These are phyloP conservation scores for Thinopyrum elongatum DNA, from an alignment of 176 grass and related monocot species.

Conservation along the genomic window DNA sequence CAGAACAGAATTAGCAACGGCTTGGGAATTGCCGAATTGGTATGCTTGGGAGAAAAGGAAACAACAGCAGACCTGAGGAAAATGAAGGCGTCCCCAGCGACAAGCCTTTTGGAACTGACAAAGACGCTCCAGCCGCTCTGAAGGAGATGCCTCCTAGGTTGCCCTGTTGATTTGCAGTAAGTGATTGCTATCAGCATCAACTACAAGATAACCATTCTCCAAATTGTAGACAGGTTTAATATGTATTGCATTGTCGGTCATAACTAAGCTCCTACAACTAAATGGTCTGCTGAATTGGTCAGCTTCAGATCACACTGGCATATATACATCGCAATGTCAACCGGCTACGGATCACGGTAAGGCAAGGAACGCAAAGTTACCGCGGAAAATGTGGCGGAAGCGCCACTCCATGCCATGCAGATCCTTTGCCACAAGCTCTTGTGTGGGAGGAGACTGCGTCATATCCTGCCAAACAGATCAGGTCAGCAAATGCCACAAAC, in stretches of 20 bases:
- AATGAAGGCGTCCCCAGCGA: constrained; percentile 96
- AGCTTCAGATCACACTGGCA: neutral
- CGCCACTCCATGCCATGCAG: neutral
- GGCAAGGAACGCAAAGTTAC: neutral
- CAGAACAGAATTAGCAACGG: neutral
- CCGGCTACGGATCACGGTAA: neutral
- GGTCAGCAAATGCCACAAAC: neutral
- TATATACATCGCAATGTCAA: neutral
- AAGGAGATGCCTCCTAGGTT: constrained; percentile 89
- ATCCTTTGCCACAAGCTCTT: constrained; percentile 86
- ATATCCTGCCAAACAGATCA: constrained; percentile 59
- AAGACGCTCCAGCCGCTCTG: constrained; percentile 99
- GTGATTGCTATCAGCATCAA: neutral
- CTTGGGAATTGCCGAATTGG: neutral
- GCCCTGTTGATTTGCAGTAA: constrained; percentile 40
- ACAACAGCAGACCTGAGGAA: constrained; percentile 66
- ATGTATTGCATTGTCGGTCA: neutral
- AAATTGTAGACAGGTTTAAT: neutral
- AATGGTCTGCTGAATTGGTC: neutral
- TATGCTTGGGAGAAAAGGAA: neutral
- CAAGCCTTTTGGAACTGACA: constrained; percentile 84
- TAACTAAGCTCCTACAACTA: neutral
- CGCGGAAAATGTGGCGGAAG: neutral
- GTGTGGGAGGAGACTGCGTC: constrained; percentile 79
- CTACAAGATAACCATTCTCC: neutral